Evolutionary conservation across 768 basidiomycete species (phyloP).

Genomic region (Boletus pseudopeckii): DNA sequence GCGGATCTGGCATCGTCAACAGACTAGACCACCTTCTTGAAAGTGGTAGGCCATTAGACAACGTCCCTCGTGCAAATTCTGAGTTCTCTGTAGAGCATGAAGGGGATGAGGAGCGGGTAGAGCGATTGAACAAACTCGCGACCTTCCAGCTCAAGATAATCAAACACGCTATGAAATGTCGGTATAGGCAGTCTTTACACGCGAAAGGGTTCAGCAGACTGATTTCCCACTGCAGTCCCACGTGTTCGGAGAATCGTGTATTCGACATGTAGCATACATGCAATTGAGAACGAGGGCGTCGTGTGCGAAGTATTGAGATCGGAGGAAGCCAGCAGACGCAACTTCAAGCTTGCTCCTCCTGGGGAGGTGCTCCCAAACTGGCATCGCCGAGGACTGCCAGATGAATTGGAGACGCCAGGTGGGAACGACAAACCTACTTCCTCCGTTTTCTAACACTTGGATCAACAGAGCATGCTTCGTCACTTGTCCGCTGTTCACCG

Average conservation of each 20-base stretch:
- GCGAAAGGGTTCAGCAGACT: slow-evolving; percentile 5
- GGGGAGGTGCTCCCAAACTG: slow-evolving; percentile 74
- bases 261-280: slow-evolving; percentile 95
- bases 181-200: slow-evolving; percentile 24
- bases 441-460: neutral
- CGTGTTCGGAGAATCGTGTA: slow-evolving; percentile 81
- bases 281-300: slow-evolving; percentile 90
- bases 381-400: slow-evolving; percentile 72
- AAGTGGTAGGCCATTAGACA: slow-evolving; percentile 45
- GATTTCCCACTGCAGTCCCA: slow-evolving; percentile 53
- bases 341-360: slow-evolving; percentile 67
- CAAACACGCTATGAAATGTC: slow-evolving; percentile 93
- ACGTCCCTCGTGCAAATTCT: slow-evolving; percentile 1
- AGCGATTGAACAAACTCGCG: slow-evolving; percentile 79
- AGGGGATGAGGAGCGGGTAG: slow-evolving; percentile 53
- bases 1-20: slow-evolving; percentile 90
- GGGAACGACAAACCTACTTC: slow-evolving; percentile 6
- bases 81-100: slow-evolving; percentile 44
- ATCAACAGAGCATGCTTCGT: slow-evolving; percentile 51
- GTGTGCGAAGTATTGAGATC: slow-evolving; percentile 70
- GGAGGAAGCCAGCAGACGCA: slow-evolving; percentile 56
- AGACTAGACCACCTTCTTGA: slow-evolving; percentile 82
- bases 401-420: slow-evolving; percentile 61
- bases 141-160: slow-evolving; percentile 90
- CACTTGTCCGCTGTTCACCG: slow-evolving; percentile 69